Percentiles rank a stretch among this genome's conserved stretches.
Evolutionary conservation across 768 basidiomycete species (phyloP).

Genomic region (Podaxis sp.): DNA sequence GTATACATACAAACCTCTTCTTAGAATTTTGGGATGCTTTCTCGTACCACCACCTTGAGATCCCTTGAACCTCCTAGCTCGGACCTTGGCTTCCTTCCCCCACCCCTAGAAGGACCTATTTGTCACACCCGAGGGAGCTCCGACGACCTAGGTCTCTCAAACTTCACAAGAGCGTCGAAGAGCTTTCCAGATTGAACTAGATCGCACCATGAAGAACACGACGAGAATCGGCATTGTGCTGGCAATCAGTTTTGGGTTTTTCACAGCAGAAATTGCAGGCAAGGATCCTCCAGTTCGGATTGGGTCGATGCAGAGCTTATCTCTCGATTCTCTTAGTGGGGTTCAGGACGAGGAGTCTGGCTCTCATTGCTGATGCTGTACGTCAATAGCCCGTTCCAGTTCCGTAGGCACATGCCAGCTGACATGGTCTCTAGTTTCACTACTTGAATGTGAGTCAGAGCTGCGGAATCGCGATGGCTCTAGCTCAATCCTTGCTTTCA

Average conservation of each 20-base stretch:
- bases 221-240: constrained; percentile 48
- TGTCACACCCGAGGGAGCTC: background rate
- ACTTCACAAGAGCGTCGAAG: background rate
- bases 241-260: constrained; percentile 46
- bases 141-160: background rate
- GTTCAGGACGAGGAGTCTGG: constrained; percentile 54
- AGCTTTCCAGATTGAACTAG: background rate
- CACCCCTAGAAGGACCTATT: background rate
- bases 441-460: constrained; percentile 46
- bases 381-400: constrained; percentile 23
- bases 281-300: constrained; percentile 18
- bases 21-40: background rate
- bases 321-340: constrained; percentile 36
- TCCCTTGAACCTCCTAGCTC: background rate
- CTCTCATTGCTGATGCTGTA: constrained; percentile 57
- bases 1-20: background rate
- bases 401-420: background rate
- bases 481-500: background rate
- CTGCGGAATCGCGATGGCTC: constrained; percentile 14
- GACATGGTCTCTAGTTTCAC: constrained; percentile 42
- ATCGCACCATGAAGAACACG: constrained; percentile 42
- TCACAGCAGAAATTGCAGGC: constrained; percentile 50
- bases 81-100: constrained; percentile 2
- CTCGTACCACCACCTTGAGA: background rate
- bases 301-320: background rate